phyloP scores from a whole-genome alignment of 75 land plant genomes.

The Sequoia sempervirens region DNA sequence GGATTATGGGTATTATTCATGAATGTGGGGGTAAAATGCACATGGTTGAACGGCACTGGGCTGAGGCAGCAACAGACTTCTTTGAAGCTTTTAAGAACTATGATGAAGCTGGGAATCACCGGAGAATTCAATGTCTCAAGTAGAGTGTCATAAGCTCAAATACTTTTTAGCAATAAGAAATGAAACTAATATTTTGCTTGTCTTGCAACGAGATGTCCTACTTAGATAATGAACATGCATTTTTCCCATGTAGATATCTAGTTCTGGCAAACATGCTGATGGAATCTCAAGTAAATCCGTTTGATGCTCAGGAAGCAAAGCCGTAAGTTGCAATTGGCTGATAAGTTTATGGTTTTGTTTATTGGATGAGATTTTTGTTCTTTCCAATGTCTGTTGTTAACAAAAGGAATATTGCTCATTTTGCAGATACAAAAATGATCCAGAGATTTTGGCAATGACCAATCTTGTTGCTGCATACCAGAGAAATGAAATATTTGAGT shows the following conservation, averaged over 20 bases:
- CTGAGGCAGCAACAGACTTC: conserved; percentile 93
- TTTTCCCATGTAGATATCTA: conserved; percentile 56
- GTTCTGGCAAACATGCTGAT: conserved; percentile 98
- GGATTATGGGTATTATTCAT: conserved; percentile 98
- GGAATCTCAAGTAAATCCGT: conserved; percentile 98
- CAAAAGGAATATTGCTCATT: neutral
- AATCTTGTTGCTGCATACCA: conserved; percentile 96
- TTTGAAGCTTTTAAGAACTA: conserved; percentile 98
- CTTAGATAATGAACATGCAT: neutral
- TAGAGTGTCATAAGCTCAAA: conserved; percentile 22
- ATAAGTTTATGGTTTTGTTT: neutral
- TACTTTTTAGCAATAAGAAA: neutral
- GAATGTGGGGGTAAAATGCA: conserved; percentile 99
- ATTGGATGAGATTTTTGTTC: neutral
- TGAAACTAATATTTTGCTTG: neutral
- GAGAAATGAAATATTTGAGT: conserved; percentile 92
- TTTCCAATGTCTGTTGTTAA: neutral
- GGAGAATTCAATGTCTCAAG: conserved; percentile 99
- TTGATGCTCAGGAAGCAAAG: conserved; percentile 98
- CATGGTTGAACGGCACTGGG: conserved; percentile 96
- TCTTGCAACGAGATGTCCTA: neutral
- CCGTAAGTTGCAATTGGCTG: conserved; percentile 54
- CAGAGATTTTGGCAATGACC: conserved; percentile 97
- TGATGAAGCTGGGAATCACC: conserved; percentile 96
- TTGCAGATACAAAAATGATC: conserved; percentile 94